A percentile compares a stretch with the other conserved stretches of the same genome.
These are phyloP conservation scores for Claviceps citrina DNA, from an alignment of 2,329 filamentous ascomycete species.

Conservation along the genomic window DNA sequence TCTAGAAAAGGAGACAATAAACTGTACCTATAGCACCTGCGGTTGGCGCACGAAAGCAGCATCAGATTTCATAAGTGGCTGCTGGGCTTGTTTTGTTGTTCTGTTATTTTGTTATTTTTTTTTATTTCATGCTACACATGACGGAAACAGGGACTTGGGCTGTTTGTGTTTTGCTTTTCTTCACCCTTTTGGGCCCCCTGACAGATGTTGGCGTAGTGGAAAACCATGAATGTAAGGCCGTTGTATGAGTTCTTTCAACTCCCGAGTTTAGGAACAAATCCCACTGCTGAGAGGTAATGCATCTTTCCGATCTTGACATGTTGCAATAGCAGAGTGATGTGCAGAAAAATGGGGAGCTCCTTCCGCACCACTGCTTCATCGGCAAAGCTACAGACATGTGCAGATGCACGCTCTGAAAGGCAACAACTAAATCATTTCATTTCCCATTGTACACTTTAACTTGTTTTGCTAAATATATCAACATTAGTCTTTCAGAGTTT, in stretches of 20 bases:
- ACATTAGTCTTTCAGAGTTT: background rate
- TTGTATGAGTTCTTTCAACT: background rate
- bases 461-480: background rate
- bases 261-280: background rate
- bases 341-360: background rate
- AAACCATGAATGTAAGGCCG: background rate
- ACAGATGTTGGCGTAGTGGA: background rate
- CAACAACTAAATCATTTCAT: no score
- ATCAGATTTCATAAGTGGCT: no score
- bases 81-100: background rate
- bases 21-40: constrained; percentile 3
- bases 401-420: no score
- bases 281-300: no score
- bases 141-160: background rate
- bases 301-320: background rate
- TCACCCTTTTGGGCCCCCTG: background rate
- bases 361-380: background rate
- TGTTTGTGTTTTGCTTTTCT: background rate
- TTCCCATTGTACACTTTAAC: no score
- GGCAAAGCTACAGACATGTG: no score
- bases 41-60: background rate
- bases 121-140: background rate
- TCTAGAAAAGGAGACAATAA: background rate
- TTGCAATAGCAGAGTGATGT: background rate
- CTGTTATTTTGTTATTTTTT: background rate